Evolutionary conservation across 352 stramenopile genomes (phyloP).

Genomic region (Aphanomyces astaci): DNA sequence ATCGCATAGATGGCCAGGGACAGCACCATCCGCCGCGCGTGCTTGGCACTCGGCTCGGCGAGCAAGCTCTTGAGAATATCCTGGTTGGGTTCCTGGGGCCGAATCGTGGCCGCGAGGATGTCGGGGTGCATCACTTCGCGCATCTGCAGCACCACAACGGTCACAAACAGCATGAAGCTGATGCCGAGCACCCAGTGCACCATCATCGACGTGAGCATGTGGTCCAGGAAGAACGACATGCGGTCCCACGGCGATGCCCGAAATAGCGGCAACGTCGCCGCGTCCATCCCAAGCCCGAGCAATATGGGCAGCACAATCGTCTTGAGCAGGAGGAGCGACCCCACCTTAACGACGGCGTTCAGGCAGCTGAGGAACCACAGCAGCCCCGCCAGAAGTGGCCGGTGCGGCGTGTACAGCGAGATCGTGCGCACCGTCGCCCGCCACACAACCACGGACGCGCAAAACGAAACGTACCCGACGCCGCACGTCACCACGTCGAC

Average conservation of each 20-base stretch:
- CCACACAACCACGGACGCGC: conserved; percentile 78
- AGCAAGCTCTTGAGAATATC: conserved; percentile 93
- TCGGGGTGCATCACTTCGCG: conserved; percentile 93
- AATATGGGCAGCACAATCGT: conserved; percentile 95
- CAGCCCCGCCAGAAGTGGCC: conserved; percentile 68
- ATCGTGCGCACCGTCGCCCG: conserved; percentile 76
- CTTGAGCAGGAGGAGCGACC: conserved; percentile 93
- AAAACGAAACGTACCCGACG: conserved; percentile 75
- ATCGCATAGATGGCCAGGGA: conserved; percentile 88
- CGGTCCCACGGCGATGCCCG: conserved; percentile 63
- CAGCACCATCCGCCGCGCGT: conserved; percentile 90
- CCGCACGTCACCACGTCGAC: conserved; percentile 75
- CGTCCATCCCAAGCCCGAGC: conserved; percentile 91
- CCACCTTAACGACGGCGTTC: conserved; percentile 90
- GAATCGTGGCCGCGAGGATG: conserved; percentile 79
- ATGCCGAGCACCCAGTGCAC: conserved; percentile 97
- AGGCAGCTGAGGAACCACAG: conserved; percentile 73
- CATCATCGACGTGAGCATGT: conserved; percentile 89
- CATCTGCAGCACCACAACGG: conserved; percentile 91
- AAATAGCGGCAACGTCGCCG: conserved; percentile 87
- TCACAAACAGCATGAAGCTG: conserved; percentile 97
- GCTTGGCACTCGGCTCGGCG: conserved; percentile 88
- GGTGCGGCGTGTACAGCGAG: conserved; percentile 75
- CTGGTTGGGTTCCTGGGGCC: conserved; percentile 94
- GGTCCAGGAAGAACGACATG: conserved; percentile 70